These are phyloP conservation scores for Umbelopsis sp. DNA, from an alignment of 371 early-diverging fungal species.

Conservation along the genomic window DNA sequence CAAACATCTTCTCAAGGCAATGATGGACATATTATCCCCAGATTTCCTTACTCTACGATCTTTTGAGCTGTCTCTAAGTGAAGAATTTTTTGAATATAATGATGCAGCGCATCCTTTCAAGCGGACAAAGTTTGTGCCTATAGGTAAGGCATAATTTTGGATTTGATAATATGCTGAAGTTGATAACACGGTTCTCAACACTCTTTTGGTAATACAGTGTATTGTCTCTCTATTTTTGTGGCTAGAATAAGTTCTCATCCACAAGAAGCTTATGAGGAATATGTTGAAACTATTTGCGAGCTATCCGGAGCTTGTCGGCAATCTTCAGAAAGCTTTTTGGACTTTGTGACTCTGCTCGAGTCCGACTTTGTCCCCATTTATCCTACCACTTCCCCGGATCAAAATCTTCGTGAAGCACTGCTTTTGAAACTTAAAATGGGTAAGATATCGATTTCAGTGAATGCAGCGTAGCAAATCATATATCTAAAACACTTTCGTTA, in stretches of 20 bases:
- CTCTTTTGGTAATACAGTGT: neutral
- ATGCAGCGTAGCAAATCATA: neutral
- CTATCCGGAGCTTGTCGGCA: slow-evolving; percentile 15
- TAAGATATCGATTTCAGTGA: neutral
- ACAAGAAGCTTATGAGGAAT: neutral
- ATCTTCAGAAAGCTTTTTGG: slow-evolving; percentile 7
- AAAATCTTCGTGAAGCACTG: neutral
- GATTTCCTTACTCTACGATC: neutral
- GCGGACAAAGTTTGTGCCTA: neutral
- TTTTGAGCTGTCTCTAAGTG: neutral
- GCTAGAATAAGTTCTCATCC: neutral
- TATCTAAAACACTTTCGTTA: neutral
- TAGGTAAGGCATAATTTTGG: neutral
- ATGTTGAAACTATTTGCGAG: neutral
- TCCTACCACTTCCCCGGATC: neutral
- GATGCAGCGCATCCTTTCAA: neutral
- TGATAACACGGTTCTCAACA: neutral
- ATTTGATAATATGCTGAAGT: neutral
- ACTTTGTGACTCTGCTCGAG: neutral
- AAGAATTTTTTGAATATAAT: neutral
- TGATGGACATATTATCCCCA: slow-evolving; percentile 6
- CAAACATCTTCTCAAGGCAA: slow-evolving; percentile 16
- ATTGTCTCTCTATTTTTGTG: slow-evolving; percentile 1
- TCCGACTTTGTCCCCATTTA: neutral
- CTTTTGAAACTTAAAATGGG: neutral